phyloP scores from a whole-genome alignment of 2,329 filamentous ascomycete genomes.

The Cercospora citrullina region DNA sequence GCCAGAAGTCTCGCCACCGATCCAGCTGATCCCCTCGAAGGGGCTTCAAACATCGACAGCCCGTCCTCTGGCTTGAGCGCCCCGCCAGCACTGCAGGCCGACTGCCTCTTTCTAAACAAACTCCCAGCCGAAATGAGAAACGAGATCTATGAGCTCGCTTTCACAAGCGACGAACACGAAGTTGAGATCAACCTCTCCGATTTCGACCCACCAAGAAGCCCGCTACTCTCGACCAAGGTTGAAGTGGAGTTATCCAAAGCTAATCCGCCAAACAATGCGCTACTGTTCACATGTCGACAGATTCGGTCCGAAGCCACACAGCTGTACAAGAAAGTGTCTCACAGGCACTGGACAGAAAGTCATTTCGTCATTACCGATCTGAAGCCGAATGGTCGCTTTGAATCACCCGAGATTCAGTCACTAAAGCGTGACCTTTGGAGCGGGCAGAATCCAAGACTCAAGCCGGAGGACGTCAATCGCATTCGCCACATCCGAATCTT shows the following conservation, averaged over 20 bases:
- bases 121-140: not conserved
- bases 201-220: not conserved
- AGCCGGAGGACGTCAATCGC: not conserved
- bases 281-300: not conserved
- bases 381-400: not conserved
- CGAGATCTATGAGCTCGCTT: not conserved
- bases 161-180: not conserved
- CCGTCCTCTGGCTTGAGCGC: too few species aligned
- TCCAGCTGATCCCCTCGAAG: not conserved
- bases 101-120: not conserved
- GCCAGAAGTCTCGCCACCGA: not conserved
- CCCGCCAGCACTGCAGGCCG: not conserved
- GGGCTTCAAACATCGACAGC: not conserved
- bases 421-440: not conserved
- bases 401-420: not conserved
- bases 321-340: not conserved
- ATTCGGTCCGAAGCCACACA: not conserved
- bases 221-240: not conserved
- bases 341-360: not conserved
- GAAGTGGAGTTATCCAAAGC: not conserved
- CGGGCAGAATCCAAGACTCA: too few species aligned
- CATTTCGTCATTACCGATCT: not conserved
- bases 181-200: not conserved
- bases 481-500: not conserved
- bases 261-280: not conserved